Percentiles rank a stretch among this genome's conserved stretches.
Evolutionary conservation across 352 stramenopile species (phyloP).

Genomic region (Pythium coloratum): DNA sequence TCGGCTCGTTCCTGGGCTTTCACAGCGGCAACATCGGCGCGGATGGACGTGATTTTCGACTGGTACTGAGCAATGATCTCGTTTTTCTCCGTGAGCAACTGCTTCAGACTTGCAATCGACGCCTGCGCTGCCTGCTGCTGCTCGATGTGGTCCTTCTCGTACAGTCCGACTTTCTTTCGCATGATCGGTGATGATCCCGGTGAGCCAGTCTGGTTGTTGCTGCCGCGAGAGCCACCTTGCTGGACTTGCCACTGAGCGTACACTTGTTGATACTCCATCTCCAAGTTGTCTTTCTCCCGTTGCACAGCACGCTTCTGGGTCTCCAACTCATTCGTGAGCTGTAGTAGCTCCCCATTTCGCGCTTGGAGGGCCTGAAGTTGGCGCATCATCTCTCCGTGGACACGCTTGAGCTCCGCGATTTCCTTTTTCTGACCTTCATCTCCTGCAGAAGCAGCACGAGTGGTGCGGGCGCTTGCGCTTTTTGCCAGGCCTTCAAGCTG

Average conservation of each 20-base stretch:
- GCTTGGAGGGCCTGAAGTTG: slow-evolving; percentile 48
- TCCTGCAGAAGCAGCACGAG: slow-evolving; percentile 31
- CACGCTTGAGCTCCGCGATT: slow-evolving; percentile 17
- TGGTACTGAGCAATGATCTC: slow-evolving; percentile 59
- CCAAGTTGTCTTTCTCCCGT: slow-evolving; percentile 51
- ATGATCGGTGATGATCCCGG: slow-evolving; percentile 39
- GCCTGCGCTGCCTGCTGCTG: slow-evolving; percentile 75
- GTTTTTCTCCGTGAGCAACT: slow-evolving; percentile 80
- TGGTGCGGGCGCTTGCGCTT: slow-evolving; percentile 28
- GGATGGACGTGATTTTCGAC: slow-evolving; percentile 48
- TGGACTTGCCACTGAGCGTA: slow-evolving; percentile 34
- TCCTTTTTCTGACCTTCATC: slow-evolving; percentile 27
- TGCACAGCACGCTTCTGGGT: slow-evolving; percentile 42
- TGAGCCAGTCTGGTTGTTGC: slow-evolving; percentile 23
- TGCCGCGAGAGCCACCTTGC: slow-evolving; percentile 1
- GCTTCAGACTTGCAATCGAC: slow-evolving; percentile 82
- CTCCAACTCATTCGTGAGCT: slow-evolving; percentile 45
- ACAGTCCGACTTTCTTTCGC: slow-evolving; percentile 65
- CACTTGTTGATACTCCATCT: slow-evolving; percentile 60
- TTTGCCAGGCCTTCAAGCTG: slow-evolving; percentile 44
- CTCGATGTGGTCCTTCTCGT: slow-evolving; percentile 73
- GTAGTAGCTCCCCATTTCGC: slow-evolving; percentile 43
- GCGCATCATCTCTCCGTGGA: slow-evolving; percentile 44
- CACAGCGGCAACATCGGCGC: slow-evolving; percentile 43
- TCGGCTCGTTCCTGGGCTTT: slow-evolving; percentile 60